Conservation (phyloP, 805 yeast species). For the Starmerella riodocensis region DNA sequence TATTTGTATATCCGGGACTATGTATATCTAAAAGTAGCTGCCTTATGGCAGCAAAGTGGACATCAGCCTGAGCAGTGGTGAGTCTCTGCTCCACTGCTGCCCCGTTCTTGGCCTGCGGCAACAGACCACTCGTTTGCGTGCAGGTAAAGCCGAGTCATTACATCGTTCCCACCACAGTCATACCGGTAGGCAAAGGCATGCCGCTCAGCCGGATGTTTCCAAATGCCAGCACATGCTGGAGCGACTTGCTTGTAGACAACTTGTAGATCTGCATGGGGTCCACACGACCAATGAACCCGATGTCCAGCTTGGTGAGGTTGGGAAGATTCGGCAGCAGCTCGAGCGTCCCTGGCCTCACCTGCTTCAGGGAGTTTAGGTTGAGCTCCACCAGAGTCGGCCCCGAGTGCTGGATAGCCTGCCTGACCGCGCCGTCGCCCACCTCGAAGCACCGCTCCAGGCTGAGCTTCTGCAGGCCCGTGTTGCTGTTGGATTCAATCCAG, state of each 20-base stretch:
- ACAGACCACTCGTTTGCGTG: too few relatives aligned
- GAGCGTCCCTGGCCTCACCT: conserved; percentile 34
- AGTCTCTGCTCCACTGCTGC: too few relatives aligned
- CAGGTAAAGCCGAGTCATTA: too few relatives aligned
- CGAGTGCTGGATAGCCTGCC: conserved; percentile 49
- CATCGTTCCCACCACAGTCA: conserved; percentile 24
- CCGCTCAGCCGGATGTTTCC: conserved; percentile 35
- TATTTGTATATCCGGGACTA: too few relatives aligned
- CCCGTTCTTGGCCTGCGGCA: too few relatives aligned
- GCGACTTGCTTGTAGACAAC: conserved; percentile 47
- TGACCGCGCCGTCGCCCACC: conserved; percentile 49
- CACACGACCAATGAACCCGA: conserved; percentile 67
- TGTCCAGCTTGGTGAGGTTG: conserved; percentile 51
- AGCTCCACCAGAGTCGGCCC: conserved; percentile 53
- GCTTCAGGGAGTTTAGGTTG: conserved; percentile 58
- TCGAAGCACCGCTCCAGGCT: conserved; percentile 53
- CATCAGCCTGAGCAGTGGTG: too few relatives aligned
- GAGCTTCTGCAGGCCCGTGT: conserved; percentile 45
- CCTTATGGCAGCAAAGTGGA: too few relatives aligned
- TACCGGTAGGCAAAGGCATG: conserved; percentile 23
- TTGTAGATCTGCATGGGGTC: conserved; percentile 55
- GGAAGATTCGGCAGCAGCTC: conserved; percentile 33
- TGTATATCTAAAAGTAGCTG: too few relatives aligned
- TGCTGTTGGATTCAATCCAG: conserved; percentile 31
- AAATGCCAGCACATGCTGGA: conserved; percentile 62